phyloP scores from a whole-genome alignment of 257 asterid species.

The Agastache rugosa region DNA sequence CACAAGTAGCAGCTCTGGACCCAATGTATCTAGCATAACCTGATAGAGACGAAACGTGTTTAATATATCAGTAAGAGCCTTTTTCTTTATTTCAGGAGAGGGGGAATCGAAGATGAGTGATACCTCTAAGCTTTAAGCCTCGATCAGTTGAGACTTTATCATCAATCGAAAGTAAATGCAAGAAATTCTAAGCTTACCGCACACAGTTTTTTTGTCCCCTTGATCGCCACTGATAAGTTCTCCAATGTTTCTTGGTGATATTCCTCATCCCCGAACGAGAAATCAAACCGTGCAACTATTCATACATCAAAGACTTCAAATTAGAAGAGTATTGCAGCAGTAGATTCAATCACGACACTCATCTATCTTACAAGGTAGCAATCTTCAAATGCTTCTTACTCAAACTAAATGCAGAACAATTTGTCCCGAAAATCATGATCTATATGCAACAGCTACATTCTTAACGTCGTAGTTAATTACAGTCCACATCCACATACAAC shows the following conservation, averaged over 20 bases:
- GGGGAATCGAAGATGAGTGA: background rate
- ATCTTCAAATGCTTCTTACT: background rate
- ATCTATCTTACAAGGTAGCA: background rate
- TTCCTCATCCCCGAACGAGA: slow-evolving; percentile 81
- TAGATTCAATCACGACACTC: background rate
- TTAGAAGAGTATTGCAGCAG: slow-evolving; percentile 11
- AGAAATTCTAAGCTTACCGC: slow-evolving; percentile 56
- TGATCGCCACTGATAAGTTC: slow-evolving; percentile 70
- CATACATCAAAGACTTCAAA: slow-evolving; percentile 20
- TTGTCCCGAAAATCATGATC: background rate
- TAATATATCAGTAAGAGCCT: background rate
- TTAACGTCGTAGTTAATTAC: background rate
- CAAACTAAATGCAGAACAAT: background rate
- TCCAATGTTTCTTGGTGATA: slow-evolving; percentile 82
- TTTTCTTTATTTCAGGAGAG: background rate
- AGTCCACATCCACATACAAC: slow-evolving; percentile 6
- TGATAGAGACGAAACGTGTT: slow-evolving; percentile 25
- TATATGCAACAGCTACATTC: background rate
- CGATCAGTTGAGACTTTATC: background rate
- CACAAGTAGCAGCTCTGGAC: slow-evolving; percentile 78
- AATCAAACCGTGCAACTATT: slow-evolving; percentile 88
- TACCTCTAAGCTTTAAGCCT: background rate
- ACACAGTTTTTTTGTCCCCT: slow-evolving; percentile 71
- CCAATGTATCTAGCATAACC: slow-evolving; percentile 84
- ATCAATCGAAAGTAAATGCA: slow-evolving; percentile 7